phyloP scores from a whole-genome alignment of 2,329 filamentous ascomycete species.

The Ceratocystis huliohia region DNA sequence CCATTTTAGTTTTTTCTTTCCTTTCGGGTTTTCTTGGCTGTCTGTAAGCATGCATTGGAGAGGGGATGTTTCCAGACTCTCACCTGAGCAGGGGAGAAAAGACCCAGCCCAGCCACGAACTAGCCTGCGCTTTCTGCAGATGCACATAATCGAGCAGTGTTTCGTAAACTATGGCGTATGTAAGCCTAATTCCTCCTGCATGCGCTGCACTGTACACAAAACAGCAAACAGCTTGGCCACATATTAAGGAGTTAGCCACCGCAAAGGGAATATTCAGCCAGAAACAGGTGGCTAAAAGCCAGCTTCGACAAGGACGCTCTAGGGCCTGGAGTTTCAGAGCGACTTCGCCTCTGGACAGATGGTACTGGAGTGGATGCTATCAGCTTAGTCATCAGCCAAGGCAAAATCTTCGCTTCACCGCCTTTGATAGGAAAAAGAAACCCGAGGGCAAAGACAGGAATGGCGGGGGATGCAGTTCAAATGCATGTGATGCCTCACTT shows the following conservation, averaged over 20 bases:
- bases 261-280: not conserved
- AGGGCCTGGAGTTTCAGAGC: not conserved
- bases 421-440: not conserved
- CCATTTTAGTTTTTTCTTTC: not conserved
- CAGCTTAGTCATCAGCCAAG: not conserved
- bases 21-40: not conserved
- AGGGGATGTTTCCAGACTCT: not conserved
- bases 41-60: not conserved
- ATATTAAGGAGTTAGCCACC: not conserved
- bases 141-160: not conserved
- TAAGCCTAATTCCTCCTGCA: conserved; percentile 4
- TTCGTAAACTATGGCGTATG: conserved; percentile 3
- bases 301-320: not conserved
- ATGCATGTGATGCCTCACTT: conserved; percentile 12
- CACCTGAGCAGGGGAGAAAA: not conserved
- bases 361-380: not conserved
- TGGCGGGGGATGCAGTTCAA: conserved; percentile 9
- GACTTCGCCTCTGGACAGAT: not conserved
- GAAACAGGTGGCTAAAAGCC: not conserved
- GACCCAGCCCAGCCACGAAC: not conserved
- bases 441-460: conserved; percentile 6
- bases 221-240: not conserved
- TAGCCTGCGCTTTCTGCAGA: not conserved
- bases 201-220: not conserved
- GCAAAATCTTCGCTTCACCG: not conserved